Percentiles rank a stretch among this genome's conserved stretches.
Conservation (phyloP, 2,329 filamentous ascomycete species). For the Leptographium radiaticola region DNA sequence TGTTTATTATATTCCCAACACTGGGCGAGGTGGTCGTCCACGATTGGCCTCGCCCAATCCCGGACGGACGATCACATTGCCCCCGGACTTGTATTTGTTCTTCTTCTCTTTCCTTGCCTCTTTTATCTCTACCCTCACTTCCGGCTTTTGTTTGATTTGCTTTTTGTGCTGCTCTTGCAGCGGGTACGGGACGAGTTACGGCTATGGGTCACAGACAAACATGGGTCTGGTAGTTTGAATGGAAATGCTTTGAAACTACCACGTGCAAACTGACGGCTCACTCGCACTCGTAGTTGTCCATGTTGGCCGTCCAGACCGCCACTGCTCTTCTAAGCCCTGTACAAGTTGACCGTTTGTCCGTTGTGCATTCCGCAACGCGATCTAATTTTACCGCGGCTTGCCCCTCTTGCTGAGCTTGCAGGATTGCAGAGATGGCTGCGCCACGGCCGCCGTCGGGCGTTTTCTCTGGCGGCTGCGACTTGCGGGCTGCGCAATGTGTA, state of each 20-base stretch:
- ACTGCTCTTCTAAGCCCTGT: too few relatives aligned
- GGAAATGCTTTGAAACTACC: conserved; percentile 1
- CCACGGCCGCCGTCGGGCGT: too few relatives aligned
- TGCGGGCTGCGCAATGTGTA: too few relatives aligned
- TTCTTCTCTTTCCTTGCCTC: conserved; percentile 9
- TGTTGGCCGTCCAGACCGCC: too few relatives aligned
- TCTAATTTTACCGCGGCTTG: too few relatives aligned
- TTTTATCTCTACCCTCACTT: neutral
- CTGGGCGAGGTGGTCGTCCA: neutral
- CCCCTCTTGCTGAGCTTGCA: too few relatives aligned
- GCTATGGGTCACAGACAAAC: conserved; percentile 9
- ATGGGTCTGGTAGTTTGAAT: conserved; percentile 9
- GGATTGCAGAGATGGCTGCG: too few relatives aligned
- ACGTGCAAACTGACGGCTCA: neutral
- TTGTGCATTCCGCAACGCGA: too few relatives aligned
- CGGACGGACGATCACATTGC: too few relatives aligned
- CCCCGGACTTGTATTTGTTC: neutral
- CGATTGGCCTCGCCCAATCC: neutral
- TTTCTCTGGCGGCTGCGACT: too few relatives aligned
- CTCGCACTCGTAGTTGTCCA: too few relatives aligned
- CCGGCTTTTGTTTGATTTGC: neutral
- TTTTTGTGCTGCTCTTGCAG: conserved; percentile 10
- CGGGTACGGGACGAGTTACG: conserved; percentile 13
- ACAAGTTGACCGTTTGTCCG: too few relatives aligned
- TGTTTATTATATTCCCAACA: neutral